A percentile compares a stretch with the other conserved stretches of the same genome.
phyloP scores from a whole-genome alignment of 1,284 basidiomycete genomes.

The Leccinum fallax region DNA sequence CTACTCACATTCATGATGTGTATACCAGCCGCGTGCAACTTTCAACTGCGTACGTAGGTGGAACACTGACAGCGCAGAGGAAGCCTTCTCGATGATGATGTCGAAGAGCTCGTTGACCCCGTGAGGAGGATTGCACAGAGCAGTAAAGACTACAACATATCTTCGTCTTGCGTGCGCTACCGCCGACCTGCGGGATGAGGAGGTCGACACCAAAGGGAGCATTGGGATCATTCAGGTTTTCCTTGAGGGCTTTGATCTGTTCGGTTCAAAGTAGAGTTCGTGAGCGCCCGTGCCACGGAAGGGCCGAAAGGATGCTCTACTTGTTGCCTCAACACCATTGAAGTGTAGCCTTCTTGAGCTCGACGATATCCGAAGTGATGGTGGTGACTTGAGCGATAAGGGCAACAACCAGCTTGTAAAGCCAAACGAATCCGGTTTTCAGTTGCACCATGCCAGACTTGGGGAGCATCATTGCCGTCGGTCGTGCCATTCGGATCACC shows the following conservation, averaged over 20 bases:
- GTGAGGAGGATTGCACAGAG: conserved; percentile 2
- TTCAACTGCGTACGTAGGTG: conserved; percentile 77
- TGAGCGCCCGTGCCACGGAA: neutral
- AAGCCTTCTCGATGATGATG: conserved; percentile 83
- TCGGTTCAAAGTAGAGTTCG: conserved; percentile 5
- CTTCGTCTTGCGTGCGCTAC: conserved; percentile 84
- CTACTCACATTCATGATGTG: conserved; percentile 77
- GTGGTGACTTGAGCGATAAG: conserved; percentile 10
- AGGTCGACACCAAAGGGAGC: conserved; percentile 88
- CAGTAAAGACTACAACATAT: conserved; percentile 41
- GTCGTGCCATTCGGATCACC: neutral
- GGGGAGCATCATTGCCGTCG: neutral
- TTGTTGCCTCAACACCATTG: conserved; percentile 71
- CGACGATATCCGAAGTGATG: conserved; percentile 18
- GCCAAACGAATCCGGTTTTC: conserved; percentile 8
- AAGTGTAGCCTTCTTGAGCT: conserved; percentile 53
- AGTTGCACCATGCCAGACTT: conserved; percentile 5
- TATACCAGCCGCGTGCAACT: conserved; percentile 79
- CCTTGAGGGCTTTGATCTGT: conserved; percentile 77
- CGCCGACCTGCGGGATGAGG: conserved; percentile 81
- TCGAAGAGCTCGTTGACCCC: conserved; percentile 80
- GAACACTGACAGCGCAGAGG: conserved; percentile 84
- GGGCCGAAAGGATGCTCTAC: conserved; percentile 36
- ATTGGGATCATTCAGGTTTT: conserved; percentile 65
- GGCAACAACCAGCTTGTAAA: conserved; percentile 9